phyloP scores from a whole-genome alignment of 192 early-diverging fungal genomes.

The Backusella sp. region DNA sequence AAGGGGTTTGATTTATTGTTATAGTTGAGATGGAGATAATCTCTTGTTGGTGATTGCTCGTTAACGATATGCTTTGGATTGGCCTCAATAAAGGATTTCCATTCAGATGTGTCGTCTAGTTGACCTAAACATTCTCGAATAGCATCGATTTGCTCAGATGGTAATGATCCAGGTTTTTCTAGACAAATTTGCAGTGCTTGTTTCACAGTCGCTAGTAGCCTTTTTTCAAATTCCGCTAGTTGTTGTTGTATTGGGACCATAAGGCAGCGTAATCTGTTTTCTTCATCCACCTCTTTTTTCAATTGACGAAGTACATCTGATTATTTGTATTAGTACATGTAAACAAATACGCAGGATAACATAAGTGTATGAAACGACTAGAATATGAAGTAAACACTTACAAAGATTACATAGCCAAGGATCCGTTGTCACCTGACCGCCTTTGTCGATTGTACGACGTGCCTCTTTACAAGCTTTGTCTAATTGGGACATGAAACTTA shows the following conservation, averaged over 20 bases:
- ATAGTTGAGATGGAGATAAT: conserved; percentile 37
- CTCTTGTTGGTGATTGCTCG: conserved; percentile 26
- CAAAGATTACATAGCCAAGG: conserved; percentile 37
- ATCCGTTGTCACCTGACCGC: conserved; percentile 27
- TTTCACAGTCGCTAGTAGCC: conserved; percentile 20
- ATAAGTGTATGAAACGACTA: not conserved
- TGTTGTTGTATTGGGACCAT: conserved; percentile 30
- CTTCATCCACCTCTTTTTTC: conserved; percentile 34
- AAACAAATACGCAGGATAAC: not conserved
- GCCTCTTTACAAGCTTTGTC: conserved; percentile 35
- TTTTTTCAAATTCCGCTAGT: conserved; percentile 27
- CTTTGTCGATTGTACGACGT: not conserved
- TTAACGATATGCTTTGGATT: conserved; percentile 38
- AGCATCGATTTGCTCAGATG: not conserved
- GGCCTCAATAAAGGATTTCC: conserved; percentile 34
- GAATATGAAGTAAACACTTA: conserved; percentile 7
- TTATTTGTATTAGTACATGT: not conserved
- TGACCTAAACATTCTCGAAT: conserved; percentile 24
- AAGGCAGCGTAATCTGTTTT: conserved; percentile 29
- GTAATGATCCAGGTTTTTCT: not conserved
- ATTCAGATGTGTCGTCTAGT: conserved; percentile 35
- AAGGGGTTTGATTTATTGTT: conserved; percentile 36
- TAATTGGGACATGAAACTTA: conserved; percentile 35
- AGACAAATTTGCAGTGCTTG: conserved; percentile 15
- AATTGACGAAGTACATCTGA: conserved; percentile 33